Evolutionary conservation across 2,329 filamentous ascomycete genomes (phyloP), one percentile per base, ranked within the genome.

Genomic region (Emergomyces orientalis): DNA sequence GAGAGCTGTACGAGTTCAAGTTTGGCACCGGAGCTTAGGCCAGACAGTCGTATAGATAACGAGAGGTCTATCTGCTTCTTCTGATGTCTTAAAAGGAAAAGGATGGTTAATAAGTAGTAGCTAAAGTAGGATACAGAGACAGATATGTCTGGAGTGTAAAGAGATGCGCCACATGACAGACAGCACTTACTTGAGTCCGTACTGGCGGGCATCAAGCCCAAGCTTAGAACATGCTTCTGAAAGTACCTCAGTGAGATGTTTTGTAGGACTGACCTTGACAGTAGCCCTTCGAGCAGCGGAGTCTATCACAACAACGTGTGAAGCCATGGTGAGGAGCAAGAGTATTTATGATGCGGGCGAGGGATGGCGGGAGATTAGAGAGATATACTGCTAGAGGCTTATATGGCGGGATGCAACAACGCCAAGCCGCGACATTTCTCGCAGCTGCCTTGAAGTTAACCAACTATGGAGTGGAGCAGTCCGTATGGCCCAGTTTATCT

Each of bases 1-100:
- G 92, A 94, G 64, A 88, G 87, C 72, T 90, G 87, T 27, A 97
- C 88, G 59, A 99, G 88, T 72, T 97, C 92, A 63, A 99, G 85
- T 73, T 95, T 96, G 64, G 94, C 93, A 65, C 94, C 94, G 45
- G 90, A 84, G 14, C 84, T 81, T 6, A 99, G 86, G 59, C 91
- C 90, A 5, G 91, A 88, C 34, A 93, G 85, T 57, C 93, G 87
- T 73, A 92, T 90, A 51, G 90, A 88, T 62, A 91, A 83, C 7
- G 91, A 93, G 9, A 99, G 83, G 71, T 97, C 91, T 63, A 99
- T 80, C 41, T 85, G 81, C 72, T 93, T 96, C 75, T 93, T 89
- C 73, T 91, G 91, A 75, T 92, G 81, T 70, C 89, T 91, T 63
- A 25, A 3, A n/a, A 22, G 19, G 13, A 14, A 27, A 37, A 30